These are phyloP conservation scores for Fusarium scirpi DNA, from an alignment of 2,329 filamentous ascomycete genomes.

Conservation along the genomic window DNA sequence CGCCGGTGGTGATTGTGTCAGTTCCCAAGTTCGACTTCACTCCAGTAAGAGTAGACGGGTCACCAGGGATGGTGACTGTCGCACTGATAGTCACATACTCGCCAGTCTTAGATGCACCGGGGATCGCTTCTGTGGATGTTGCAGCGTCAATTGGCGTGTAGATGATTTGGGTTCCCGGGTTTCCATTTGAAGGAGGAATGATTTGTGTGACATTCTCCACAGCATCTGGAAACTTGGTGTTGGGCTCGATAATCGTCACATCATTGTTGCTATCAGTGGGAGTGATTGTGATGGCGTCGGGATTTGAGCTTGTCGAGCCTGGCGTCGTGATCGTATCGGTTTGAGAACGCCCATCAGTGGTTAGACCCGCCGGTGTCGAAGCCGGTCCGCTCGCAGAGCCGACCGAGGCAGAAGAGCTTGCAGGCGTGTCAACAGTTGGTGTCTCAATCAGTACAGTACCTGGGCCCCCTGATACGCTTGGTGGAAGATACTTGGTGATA, in stretches of 20 bases:
- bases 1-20: slow-evolving; percentile 19
- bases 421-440: not conserved
- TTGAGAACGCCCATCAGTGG: too few relatives aligned
- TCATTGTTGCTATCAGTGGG: slow-evolving; percentile 27
- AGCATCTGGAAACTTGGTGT: slow-evolving; percentile 27
- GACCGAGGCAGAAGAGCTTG: not conserved
- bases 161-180: slow-evolving; percentile 27
- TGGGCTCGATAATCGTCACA: slow-evolving; percentile 29
- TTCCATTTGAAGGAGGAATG: slow-evolving; percentile 21
- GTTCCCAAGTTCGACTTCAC: not conserved
- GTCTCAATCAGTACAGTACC: slow-evolving; percentile 16
- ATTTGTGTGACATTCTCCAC: slow-evolving; percentile 33
- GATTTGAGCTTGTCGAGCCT: slow-evolving; percentile 3
- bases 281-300: slow-evolving; percentile 23
- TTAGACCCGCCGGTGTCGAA: slow-evolving; percentile 7
- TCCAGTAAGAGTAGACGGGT: slow-evolving; percentile 22
- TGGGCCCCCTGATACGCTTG: not conserved
- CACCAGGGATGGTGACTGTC: slow-evolving; percentile 35
- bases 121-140: too few relatives aligned
- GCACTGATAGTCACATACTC: slow-evolving; percentile 25
- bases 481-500: not conserved
- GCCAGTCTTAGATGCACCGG: not conserved
- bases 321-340: not conserved
- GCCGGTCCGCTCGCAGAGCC: not conserved
- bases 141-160: slow-evolving; percentile 19